Percentiles rank a stretch among this genome's conserved stretches.
These are phyloP conservation scores for Podospora fimiseda DNA, from an alignment of 495 filamentous ascomycete genomes.

Conservation along the genomic window DNA sequence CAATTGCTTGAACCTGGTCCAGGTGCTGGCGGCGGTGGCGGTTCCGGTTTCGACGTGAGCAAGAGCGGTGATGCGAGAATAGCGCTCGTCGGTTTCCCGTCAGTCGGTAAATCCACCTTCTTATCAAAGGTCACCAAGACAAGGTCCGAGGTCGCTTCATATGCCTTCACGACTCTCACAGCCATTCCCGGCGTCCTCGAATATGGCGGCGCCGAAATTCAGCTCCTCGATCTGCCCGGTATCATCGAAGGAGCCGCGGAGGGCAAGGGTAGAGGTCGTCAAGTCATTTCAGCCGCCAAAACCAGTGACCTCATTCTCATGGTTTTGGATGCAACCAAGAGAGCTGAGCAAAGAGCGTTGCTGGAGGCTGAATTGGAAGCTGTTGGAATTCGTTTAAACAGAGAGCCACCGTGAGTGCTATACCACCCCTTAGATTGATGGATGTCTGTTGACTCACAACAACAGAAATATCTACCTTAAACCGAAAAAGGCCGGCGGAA, in stretches of 20 bases:
- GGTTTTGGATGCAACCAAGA: conserved; percentile 95
- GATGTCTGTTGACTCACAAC: no score
- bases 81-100: conserved; percentile 94
- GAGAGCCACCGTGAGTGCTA: conserved; percentile 83
- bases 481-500: conserved; percentile 88
- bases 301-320: conserved; percentile 96
- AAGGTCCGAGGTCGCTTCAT: conserved; percentile 91
- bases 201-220: conserved; percentile 97
- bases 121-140: conserved; percentile 99
- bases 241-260: conserved; percentile 98
- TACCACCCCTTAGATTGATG: no score
- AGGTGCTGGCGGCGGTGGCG: conserved; percentile 67
- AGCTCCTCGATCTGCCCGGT: conserved; percentile 95
- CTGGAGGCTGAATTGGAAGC: conserved; percentile 92
- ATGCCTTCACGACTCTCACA: conserved; percentile 96
- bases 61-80: conserved; percentile 97
- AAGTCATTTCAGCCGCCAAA: conserved; percentile 99
- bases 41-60: conserved; percentile 87
- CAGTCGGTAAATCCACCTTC: conserved; percentile 98
- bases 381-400: conserved; percentile 90
- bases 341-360: conserved; percentile 84
- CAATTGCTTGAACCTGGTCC: conserved; percentile 90
- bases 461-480: conserved; percentile 97
- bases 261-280: conserved; percentile 90
- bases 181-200: conserved; percentile 97